Evolutionary conservation across 2,329 filamentous ascomycete genomes (phyloP).

Genomic region (Epichloe amarillans): DNA sequence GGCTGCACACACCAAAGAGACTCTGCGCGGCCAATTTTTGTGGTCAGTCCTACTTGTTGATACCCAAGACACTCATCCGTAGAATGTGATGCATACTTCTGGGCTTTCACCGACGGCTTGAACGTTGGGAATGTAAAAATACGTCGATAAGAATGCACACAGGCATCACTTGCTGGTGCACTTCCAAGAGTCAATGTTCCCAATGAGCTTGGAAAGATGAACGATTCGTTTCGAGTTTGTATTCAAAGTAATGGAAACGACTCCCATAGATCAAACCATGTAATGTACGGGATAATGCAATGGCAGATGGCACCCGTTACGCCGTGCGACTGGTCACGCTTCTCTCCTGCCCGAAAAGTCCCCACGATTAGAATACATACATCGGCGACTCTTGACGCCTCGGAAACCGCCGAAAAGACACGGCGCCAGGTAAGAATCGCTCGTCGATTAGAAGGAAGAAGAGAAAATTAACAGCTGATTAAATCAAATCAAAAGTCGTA

Average conservation of each 20-base stretch:
- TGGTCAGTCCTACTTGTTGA: neutral
- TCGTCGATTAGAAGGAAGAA: neutral
- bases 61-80: neutral
- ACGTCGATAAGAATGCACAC: too few relatives aligned
- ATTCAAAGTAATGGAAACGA: neutral
- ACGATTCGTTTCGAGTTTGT: neutral
- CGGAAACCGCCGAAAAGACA: constrained; percentile 2
- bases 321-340: constrained; percentile 7
- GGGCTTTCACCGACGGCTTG: neutral
- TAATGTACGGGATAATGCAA: neutral
- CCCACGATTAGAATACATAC: constrained; percentile 10
- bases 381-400: constrained; percentile 7
- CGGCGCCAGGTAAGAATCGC: constrained; percentile 1
- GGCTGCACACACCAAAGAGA: neutral
- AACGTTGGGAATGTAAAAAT: too few relatives aligned
- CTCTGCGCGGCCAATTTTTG: neutral
- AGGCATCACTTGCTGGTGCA: too few relatives aligned
- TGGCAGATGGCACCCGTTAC: constrained; percentile 3
- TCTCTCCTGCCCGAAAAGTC: neutral
- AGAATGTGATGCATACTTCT: neutral
- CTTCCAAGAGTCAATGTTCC: too few relatives aligned
- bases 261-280: neutral
- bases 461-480: neutral
- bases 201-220: neutral
- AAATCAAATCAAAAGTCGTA: constrained; percentile 7